Conservation (phyloP, 768 basidiomycete genomes). For the Roridomyces roridus region DNA sequence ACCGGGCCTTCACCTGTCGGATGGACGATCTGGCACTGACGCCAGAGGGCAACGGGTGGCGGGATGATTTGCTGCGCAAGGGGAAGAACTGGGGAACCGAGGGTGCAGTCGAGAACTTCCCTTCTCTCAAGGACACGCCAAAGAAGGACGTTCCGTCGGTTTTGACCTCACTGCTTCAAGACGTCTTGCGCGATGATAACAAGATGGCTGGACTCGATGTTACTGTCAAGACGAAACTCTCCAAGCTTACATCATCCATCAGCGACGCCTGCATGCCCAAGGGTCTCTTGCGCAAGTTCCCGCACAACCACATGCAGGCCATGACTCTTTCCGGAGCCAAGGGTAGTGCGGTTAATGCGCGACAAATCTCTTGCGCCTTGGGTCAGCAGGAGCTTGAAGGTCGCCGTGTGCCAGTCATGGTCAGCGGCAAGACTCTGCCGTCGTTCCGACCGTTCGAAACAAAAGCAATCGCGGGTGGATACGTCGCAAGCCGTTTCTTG, state of each 20-base stretch:
- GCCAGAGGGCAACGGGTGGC: slow-evolving; percentile 72
- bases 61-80: slow-evolving; percentile 69
- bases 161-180: slow-evolving; percentile 78
- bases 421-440: slow-evolving; percentile 97
- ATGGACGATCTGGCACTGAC: slow-evolving; percentile 98
- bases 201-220: slow-evolving; percentile 98
- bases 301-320: slow-evolving; percentile 98
- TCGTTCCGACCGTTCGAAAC: slow-evolving; percentile 98
- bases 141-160: slow-evolving; percentile 60
- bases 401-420: slow-evolving; percentile 98
- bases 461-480: slow-evolving; percentile 97
- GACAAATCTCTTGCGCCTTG: slow-evolving; percentile 96
- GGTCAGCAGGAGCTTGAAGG: slow-evolving; percentile 99
- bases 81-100: slow-evolving; percentile 80
- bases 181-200: slow-evolving; percentile 91
- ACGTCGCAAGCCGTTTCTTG: slow-evolving; percentile 97
- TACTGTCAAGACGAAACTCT: slow-evolving; percentile 85
- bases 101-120: slow-evolving; percentile 91
- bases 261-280: slow-evolving; percentile 87
- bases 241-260: slow-evolving; percentile 88
- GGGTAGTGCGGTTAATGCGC: slow-evolving; percentile 95
- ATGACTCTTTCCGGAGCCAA: slow-evolving; percentile 99
- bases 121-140: slow-evolving; percentile 63
- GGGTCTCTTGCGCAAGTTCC: slow-evolving; percentile 91
- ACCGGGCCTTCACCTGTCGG: slow-evolving; percentile 96